phyloP scores from a whole-genome alignment of 2,329 filamentous ascomycete genomes.

The Fusarium nanum region DNA sequence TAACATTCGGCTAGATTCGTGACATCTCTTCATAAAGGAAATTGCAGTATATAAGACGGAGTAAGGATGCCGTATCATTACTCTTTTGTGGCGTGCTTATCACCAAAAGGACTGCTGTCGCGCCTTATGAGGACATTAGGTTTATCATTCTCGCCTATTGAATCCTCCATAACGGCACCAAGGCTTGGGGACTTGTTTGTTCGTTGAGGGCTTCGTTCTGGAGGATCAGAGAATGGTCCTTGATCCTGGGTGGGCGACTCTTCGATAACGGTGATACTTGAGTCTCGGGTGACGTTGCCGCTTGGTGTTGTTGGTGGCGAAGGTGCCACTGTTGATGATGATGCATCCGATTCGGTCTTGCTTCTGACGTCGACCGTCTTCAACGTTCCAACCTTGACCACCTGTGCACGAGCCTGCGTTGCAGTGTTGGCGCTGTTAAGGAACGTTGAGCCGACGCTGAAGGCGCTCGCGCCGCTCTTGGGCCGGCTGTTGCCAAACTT shows the following conservation, averaged over 20 bases:
- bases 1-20: slow-evolving; percentile 36
- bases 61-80: slow-evolving; percentile 39
- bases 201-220: slow-evolving; percentile 49
- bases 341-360: slow-evolving; percentile 54
- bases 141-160: slow-evolving; percentile 53
- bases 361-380: slow-evolving; percentile 59
- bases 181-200: slow-evolving; percentile 58
- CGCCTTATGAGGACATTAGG: slow-evolving; percentile 47
- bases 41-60: slow-evolving; percentile 34
- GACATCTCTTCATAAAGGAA: slow-evolving; percentile 32
- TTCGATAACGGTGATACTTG: slow-evolving; percentile 61
- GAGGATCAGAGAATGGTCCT: slow-evolving; percentile 70
- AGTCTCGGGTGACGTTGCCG: slow-evolving; percentile 51
- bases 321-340: slow-evolving; percentile 33
- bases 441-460: slow-evolving; percentile 76
- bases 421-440: slow-evolving; percentile 73
- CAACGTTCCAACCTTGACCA: slow-evolving; percentile 67
- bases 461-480: slow-evolving; percentile 67
- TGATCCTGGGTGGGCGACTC: slow-evolving; percentile 63
- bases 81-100: slow-evolving; percentile 68
- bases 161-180: slow-evolving; percentile 67
- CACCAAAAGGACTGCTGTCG: slow-evolving; percentile 65
- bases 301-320: slow-evolving; percentile 41
- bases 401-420: slow-evolving; percentile 67
- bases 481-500: slow-evolving; percentile 64